Evolutionary conservation across 2,329 filamentous ascomycete genomes (phyloP), one percentile per base, ranked within the genome.

Genomic region (Arthrinium puccinioides): DNA sequence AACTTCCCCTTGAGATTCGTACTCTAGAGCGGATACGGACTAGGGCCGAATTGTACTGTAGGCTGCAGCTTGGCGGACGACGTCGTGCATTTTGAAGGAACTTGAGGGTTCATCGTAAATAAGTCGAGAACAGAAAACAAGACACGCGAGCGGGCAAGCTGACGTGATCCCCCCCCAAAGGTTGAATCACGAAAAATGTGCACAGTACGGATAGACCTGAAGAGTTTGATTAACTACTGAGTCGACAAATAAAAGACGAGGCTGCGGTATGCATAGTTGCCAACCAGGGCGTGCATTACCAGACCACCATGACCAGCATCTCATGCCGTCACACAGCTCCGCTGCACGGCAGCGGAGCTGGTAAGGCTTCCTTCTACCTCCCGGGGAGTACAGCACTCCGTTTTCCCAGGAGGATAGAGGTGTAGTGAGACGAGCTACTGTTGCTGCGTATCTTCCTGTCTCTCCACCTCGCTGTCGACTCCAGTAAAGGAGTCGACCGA

Each of bases 191-290:
- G n/a, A n/a, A n/a, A n/a, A n/a, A n/a, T n/a, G n/a, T n/a, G n/a
- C n/a, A n/a, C n/a, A n/a, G n/a, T n/a, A n/a, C n/a, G n/a, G n/a
- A n/a, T n/a, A n/a, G n/a, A n/a, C n/a, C n/a, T n/a, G n/a, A n/a
- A n/a, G n/a, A n/a, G n/a, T n/a, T n/a, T n/a, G 26, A 42, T 42
- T 42, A 42, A 37, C 33, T 42, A 42, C 40, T 42, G n/a, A n/a
- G n/a, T n/a, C n/a, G n/a, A n/a, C n/a, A 35, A 25, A 39, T 34
- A 39, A 18, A 14, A 32, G 27, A 40, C 31, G 19, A 6, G 31
- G n/a, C n/a, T n/a, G n/a, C 11, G 15, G 19, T 15, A 25, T 36
- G 18, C 18, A 28, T 33, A 36, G 33, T 9, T 23, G 21, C 26
- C 38, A n/a, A 13, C 37, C 40, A 26, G 37, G 36, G 33, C 28